These are phyloP conservation scores for Osmanthus fragrans DNA, from an alignment of 257 asterid species.

Conservation along the genomic window DNA sequence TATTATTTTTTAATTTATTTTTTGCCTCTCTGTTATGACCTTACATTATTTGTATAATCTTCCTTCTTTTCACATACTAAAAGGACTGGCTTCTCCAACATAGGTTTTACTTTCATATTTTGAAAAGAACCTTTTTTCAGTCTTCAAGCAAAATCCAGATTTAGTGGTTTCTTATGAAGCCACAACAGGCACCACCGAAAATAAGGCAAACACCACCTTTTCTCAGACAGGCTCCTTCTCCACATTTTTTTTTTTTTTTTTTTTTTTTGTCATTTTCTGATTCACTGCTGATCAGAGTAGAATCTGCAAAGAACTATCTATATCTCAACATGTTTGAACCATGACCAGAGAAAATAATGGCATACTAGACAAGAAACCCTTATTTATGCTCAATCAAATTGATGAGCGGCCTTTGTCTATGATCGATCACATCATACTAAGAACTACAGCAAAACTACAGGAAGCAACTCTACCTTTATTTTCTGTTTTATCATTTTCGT, in stretches of 20 bases:
- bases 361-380: background rate
- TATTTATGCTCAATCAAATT: background rate
- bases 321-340: background rate
- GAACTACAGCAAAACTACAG: slow-evolving; percentile 12
- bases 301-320: background rate
- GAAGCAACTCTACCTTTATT: background rate
- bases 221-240: background rate
- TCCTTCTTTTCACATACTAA: background rate
- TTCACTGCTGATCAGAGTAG: background rate
- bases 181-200: background rate
- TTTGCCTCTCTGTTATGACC: background rate
- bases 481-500: background rate
- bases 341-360: background rate
- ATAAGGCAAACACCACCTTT: background rate
- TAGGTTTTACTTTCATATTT: background rate
- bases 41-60: background rate
- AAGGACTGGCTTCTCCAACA: background rate
- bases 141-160: background rate
- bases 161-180: background rate
- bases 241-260: background rate
- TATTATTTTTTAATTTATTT: background rate
- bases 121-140: background rate
- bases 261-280: background rate
- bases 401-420: background rate
- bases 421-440: background rate